These are phyloP conservation scores for Nitzschia putrida DNA, from an alignment of 108 stramenopile genomes.

Conservation along the genomic window DNA sequence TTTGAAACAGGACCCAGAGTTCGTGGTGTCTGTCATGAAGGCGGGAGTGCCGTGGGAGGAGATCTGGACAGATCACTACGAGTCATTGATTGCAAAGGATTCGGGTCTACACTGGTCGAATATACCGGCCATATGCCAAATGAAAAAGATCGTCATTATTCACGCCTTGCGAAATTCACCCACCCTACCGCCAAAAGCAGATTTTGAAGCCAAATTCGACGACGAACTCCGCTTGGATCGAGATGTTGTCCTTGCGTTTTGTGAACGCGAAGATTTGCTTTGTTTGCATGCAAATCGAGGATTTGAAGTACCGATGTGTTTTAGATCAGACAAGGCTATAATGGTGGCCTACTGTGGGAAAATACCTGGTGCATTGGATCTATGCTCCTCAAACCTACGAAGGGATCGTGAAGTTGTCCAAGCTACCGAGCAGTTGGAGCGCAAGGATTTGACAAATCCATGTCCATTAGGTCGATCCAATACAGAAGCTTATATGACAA, in stretches of 20 bases:
- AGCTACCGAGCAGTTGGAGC: constrained; percentile 25
- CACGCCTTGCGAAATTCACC: constrained; percentile 15
- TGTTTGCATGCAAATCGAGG: constrained; percentile 23
- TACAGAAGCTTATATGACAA: too few species aligned
- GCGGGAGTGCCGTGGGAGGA: constrained; percentile 33
- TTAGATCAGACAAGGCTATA: constrained; percentile 31
- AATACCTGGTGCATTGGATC: constrained; percentile 39
- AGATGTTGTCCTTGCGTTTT: constrained; percentile 39
- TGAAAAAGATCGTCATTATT: constrained; percentile 39
- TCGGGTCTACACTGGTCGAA: constrained; percentile 14
- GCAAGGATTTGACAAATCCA: constrained; percentile 39
- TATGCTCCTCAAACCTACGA: constrained; percentile 31
- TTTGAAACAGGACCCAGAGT: constrained; percentile 23
- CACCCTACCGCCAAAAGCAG: constrained; percentile 23
- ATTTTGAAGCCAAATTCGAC: constrained; percentile 42
- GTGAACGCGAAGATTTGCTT: constrained; percentile 32
- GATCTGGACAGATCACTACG: constrained; percentile 8
- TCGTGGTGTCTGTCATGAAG: constrained; percentile 28
- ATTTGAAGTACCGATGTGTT: constrained; percentile 32
- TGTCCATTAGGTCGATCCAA: too few species aligned
- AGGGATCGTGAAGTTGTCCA: constrained; percentile 25
- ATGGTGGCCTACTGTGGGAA: constrained; percentile 41
- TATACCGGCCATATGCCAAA: constrained; percentile 19
- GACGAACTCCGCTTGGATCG: constrained; percentile 34
- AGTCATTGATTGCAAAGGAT: not conserved